Percentiles rank a stretch among this genome's conserved stretches.
phyloP scores from a whole-genome alignment of 176 grass and related monocot genomes.

The Alopecurus myosuroides region DNA sequence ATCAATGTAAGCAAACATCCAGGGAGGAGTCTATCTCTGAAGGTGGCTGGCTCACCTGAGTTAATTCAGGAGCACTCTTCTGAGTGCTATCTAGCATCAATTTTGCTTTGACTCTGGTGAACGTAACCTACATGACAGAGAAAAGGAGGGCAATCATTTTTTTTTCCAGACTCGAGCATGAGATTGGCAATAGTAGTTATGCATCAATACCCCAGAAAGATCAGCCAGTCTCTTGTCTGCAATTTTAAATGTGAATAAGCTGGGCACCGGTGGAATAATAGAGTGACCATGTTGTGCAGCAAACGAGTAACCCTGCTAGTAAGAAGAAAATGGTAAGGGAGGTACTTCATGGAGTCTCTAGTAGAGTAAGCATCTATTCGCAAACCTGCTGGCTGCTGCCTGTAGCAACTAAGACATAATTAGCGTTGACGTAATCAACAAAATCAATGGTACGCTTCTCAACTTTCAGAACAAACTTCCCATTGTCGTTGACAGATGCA shows the following conservation, averaged over 20 bases:
- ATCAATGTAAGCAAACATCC: constrained; percentile 16
- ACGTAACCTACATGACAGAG: constrained; percentile 55
- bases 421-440: constrained; percentile 58
- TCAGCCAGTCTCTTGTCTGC: constrained; percentile 45
- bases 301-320: constrained; percentile 68
- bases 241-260: constrained; percentile 96
- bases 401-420: constrained; percentile 73
- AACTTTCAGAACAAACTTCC: constrained; percentile 67
- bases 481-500: constrained; percentile 41
- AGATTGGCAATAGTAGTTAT: background rate
- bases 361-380: background rate
- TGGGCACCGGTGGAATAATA: constrained; percentile 73
- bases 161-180: background rate
- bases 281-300: constrained; percentile 62
- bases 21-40: background rate
- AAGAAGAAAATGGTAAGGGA: constrained; percentile 1
- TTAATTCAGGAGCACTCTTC: constrained; percentile 55
- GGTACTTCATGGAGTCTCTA: background rate
- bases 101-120: constrained; percentile 75
- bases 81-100: constrained; percentile 57
- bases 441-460: constrained; percentile 70
- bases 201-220: constrained; percentile 68
- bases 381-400: constrained; percentile 75
- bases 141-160: background rate
- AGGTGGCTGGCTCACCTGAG: constrained; percentile 43